Evolutionary conservation across 2,329 filamentous ascomycete species (phyloP).

Genomic region (Arachnomyces sp.): DNA sequence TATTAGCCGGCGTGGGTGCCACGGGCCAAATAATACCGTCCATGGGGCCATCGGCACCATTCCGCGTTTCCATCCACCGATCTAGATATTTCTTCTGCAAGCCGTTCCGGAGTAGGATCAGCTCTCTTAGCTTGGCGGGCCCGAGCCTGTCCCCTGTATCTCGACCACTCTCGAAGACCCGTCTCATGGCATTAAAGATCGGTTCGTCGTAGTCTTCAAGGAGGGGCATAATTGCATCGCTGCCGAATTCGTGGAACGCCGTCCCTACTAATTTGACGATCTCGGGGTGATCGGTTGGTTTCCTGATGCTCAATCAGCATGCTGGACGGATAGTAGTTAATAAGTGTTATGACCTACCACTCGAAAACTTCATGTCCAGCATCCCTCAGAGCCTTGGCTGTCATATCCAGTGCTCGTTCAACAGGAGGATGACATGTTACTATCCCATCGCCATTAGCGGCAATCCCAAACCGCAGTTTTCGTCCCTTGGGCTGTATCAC

Average conservation of each 20-base stretch:
- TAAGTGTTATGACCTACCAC: slow-evolving; percentile 12
- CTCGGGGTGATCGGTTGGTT: slow-evolving; percentile 24
- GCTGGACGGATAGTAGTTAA: slow-evolving; percentile 6
- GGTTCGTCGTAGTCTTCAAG: slow-evolving; percentile 20
- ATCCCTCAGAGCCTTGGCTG: slow-evolving; percentile 24
- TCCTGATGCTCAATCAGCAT: slow-evolving; percentile 11
- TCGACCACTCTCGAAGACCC: slow-evolving; percentile 3
- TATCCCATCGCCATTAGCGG: slow-evolving; percentile 28
- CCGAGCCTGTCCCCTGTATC: slow-evolving; percentile 11
- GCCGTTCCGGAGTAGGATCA: slow-evolving; percentile 20
- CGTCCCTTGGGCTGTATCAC: slow-evolving; percentile 26
- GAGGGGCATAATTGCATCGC: slow-evolving; percentile 25
- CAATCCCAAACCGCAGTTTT: slow-evolving; percentile 31
- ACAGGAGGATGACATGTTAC: slow-evolving; percentile 32
- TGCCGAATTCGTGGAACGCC: slow-evolving; percentile 26
- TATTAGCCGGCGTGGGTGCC: slow-evolving; percentile 10
- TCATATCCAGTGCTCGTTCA: slow-evolving; percentile 25
- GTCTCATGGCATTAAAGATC: slow-evolving; percentile 14
- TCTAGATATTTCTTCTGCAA: slow-evolving; percentile 16
- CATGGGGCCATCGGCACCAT: slow-evolving; percentile 8
- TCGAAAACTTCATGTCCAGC: slow-evolving; percentile 32
- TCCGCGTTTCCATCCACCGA: slow-evolving; percentile 15
- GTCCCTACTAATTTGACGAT: slow-evolving; percentile 20
- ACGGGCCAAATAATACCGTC: slow-evolving; percentile 14
- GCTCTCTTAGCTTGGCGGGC: slow-evolving; percentile 20